Evolutionary conservation across 495 filamentous ascomycete species (phyloP).

Genomic region (Diplogelasinospora grovesii): DNA sequence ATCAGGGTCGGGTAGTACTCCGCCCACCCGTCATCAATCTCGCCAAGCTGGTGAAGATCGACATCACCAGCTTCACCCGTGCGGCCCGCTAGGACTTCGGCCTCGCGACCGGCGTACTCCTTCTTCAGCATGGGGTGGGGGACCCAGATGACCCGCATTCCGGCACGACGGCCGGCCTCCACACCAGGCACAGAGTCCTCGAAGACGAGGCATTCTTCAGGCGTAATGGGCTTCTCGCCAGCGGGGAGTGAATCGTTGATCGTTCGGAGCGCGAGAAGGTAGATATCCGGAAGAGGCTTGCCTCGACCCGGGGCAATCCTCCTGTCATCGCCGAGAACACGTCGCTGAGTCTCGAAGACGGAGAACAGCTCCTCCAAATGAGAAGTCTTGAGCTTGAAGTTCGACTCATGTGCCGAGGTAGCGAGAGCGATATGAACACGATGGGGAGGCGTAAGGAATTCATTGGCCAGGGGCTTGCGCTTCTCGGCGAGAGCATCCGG

Average conservation of each 20-base stretch:
- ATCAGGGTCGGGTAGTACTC: constrained; percentile 55
- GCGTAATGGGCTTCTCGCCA: constrained; percentile 61
- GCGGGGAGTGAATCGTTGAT: constrained; percentile 67
- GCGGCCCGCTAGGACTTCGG: constrained; percentile 75
- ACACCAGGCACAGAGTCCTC: constrained; percentile 92
- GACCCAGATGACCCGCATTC: constrained; percentile 92
- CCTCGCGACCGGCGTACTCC: constrained; percentile 69
- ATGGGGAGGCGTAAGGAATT: constrained; percentile 32
- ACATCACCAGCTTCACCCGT: constrained; percentile 57
- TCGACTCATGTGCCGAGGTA: constrained; percentile 63
- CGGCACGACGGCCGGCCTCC: constrained; percentile 82
- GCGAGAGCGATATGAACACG: constrained; percentile 79
- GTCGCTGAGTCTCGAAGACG: constrained; percentile 58
- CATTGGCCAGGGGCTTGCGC: too few relatives aligned
- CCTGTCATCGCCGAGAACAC: constrained; percentile 79
- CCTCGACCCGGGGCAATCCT: constrained; percentile 74
- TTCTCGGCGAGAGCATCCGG: not conserved
- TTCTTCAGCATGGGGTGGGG: constrained; percentile 75
- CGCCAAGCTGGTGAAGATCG: constrained; percentile 46
- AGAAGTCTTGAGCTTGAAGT: constrained; percentile 72
- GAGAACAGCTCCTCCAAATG: constrained; percentile 69
- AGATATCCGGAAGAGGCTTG: constrained; percentile 95
- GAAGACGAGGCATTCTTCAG: constrained; percentile 91
- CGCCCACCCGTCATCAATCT: constrained; percentile 69
- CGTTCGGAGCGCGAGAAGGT: constrained; percentile 73